A percentile compares a stretch with the other conserved stretches of the same genome.
Evolutionary conservation across 352 stramenopile species (phyloP).

Genomic region (Achlya hypogyna): DNA sequence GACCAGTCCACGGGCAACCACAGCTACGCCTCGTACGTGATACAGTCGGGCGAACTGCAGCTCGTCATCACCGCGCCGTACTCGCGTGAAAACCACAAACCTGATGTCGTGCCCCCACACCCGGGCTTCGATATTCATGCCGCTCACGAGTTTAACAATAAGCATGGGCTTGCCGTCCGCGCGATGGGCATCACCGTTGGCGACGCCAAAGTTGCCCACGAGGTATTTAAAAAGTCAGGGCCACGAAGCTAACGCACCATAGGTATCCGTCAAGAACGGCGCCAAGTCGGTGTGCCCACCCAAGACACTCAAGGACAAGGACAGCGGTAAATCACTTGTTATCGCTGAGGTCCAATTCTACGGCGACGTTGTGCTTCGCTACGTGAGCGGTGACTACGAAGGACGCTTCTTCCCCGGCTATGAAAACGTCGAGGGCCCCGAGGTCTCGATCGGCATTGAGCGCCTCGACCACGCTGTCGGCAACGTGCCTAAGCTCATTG

Average conservation of each 20-base stretch:
- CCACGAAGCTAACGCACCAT: too few species aligned
- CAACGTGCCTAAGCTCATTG: conserved; percentile 84
- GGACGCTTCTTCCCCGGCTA: conserved; percentile 77
- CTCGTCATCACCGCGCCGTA: conserved; percentile 88
- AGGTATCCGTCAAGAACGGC: conserved; percentile 71
- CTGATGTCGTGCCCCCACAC: conserved; percentile 15
- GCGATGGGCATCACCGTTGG: conserved; percentile 74
- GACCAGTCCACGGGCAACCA: conserved; percentile 85
- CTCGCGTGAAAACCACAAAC: conserved; percentile 52
- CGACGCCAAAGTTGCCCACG: conserved; percentile 66
- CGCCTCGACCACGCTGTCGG: conserved; percentile 85
- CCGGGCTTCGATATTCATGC: conserved; percentile 28
- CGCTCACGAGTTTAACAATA: conserved; percentile 69
- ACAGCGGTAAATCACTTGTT: conserved; percentile 36
- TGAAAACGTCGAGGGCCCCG: conserved; percentile 32
- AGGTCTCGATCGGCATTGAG: conserved; percentile 68
- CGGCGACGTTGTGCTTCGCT: conserved; percentile 86
- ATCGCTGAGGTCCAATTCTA: conserved; percentile 83
- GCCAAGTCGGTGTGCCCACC: conserved; percentile 45
- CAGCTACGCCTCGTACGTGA: conserved; percentile 75
- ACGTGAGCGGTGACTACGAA: conserved; percentile 63
- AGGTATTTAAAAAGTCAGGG: too few species aligned
- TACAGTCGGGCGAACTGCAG: conserved; percentile 66
- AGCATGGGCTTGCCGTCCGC: conserved; percentile 71
- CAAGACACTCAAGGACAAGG: conserved; percentile 47